Conservation (phyloP, 805 yeast species). For the Cyberlindnera misumaiensis region DNA sequence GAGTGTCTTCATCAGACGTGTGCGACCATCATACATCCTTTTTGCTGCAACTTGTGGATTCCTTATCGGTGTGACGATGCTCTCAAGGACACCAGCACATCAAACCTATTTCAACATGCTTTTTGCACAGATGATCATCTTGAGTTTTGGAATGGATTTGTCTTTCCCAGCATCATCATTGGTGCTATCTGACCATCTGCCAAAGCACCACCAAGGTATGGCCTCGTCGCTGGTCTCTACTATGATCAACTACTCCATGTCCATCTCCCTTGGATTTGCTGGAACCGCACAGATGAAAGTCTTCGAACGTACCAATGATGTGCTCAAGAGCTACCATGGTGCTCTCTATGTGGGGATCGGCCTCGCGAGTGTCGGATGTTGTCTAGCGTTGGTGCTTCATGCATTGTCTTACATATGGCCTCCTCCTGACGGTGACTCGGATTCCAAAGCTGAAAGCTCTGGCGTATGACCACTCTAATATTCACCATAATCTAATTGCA, state of each 20-base stretch:
- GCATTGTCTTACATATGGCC: conserved; percentile 8
- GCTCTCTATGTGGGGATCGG: conserved; percentile 61
- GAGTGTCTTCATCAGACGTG: conserved; percentile 38
- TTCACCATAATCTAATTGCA: no score
- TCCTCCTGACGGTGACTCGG: neutral
- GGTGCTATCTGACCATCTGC: conserved; percentile 51
- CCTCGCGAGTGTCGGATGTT: conserved; percentile 40
- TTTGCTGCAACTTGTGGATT: conserved; percentile 47
- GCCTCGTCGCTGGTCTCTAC: conserved; percentile 72
- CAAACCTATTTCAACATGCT: conserved; percentile 55
- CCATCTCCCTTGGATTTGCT: conserved; percentile 64
- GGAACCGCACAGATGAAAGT: conserved; percentile 53
- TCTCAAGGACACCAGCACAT: conserved; percentile 48
- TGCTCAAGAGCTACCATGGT: conserved; percentile 43
- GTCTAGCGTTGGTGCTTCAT: conserved; percentile 7
- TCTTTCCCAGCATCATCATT: conserved; percentile 72
- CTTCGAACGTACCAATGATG: conserved; percentile 18
- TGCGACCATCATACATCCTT: conserved; percentile 45
- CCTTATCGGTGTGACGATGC: conserved; percentile 44
- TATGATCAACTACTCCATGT: conserved; percentile 63
- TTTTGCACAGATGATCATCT: conserved; percentile 48
- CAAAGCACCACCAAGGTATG: conserved; percentile 64
- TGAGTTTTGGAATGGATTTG: conserved; percentile 72
- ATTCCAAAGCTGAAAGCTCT: no score
- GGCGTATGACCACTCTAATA: no score